These are phyloP conservation scores for Colletotrichum sp. DNA, from an alignment of 2,329 filamentous ascomycete genomes.

Conservation along the genomic window DNA sequence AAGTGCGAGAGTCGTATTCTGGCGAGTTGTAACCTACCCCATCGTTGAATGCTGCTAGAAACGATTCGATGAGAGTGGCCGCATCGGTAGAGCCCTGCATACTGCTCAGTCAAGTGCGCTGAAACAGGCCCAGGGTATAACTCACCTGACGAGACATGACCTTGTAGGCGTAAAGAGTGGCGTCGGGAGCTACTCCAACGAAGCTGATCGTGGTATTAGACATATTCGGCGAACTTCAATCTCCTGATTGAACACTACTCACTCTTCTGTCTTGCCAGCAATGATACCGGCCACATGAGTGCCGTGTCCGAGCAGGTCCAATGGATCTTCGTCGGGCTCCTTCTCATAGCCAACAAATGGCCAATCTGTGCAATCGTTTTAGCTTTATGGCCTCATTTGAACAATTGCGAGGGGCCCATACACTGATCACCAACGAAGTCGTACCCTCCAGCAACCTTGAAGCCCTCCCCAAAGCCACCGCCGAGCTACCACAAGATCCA, in stretches of 20 bases:
- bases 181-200: constrained; percentile 33
- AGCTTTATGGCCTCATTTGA: accelerated
- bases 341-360: constrained; percentile 20
- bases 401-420: background rate
- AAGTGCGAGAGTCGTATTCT: too few species aligned
- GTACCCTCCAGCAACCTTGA: constrained; percentile 25
- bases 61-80: constrained; percentile 33
- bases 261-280: constrained; percentile 27
- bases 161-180: constrained; percentile 32
- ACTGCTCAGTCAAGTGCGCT: background rate
- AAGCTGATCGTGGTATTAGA: background rate
- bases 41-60: constrained; percentile 38
- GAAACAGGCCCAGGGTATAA: too few species aligned
- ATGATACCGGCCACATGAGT: constrained; percentile 36
- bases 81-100: background rate
- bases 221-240: background rate
- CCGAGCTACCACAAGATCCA: constrained; percentile 9
- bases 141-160: constrained; percentile 23
- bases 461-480: constrained; percentile 11
- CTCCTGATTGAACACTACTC: background rate
- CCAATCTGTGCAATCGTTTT: background rate
- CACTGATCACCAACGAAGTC: constrained; percentile 29
- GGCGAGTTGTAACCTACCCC: constrained; percentile 24
- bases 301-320: constrained; percentile 30
- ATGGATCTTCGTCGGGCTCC: constrained; percentile 35